phyloP scores from a whole-genome alignment of 306 rosid genomes.

The Medicago truncatula region MtrunA17r5.0-ANR NC_053042.1:25154501-25155000 shows the following conservation, averaged over 20 bases:
- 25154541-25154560: too few relatives aligned
- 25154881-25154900: constrained; percentile 69
- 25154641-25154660: too few relatives aligned
- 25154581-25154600: too few relatives aligned
- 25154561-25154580: too few relatives aligned
- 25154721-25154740: background rate
- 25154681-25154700: too few relatives aligned
- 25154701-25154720: background rate
- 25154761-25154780: constrained; percentile 59
- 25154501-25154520: too few relatives aligned
- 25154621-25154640: too few relatives aligned
- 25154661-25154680: too few relatives aligned
- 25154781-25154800: constrained; percentile 68
- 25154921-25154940: constrained; percentile 86
- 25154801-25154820: constrained; percentile 76
- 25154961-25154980: background rate
- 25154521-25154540: too few relatives aligned
- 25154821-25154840: constrained; percentile 83
- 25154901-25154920: constrained; percentile 81
- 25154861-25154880: constrained; percentile 77
- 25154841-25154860: constrained; percentile 65
- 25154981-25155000: too few relatives aligned
- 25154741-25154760: background rate
- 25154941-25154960: constrained; percentile 83
- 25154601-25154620: too few relatives aligned